Base-by-base conservation (phyloP, 2,329 filamentous ascomycete genomes). In the Harringtonia lauricola region DNA sequence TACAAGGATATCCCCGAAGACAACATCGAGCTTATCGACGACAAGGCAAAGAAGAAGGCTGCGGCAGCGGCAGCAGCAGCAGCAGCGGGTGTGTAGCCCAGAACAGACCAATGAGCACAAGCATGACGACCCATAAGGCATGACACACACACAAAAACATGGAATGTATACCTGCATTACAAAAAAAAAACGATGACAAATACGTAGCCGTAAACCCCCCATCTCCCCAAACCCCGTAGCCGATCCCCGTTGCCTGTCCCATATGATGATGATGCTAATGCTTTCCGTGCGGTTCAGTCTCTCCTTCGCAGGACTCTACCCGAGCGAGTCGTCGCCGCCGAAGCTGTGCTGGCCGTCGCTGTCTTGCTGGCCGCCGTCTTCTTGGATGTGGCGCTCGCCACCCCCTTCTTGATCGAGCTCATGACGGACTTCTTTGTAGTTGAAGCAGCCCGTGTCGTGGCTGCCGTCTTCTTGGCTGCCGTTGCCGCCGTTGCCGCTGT, bases 1-100 rank as follows among this genome's bases (percentile, higher is more conserved):
- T 94, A 95, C 64, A 83, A 83, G 62, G 78, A 88, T 51, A 84
- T 98, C 54, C 90, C 90, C 3, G 86, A 94, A 67, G 87, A 94
- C 59, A 95, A 98, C 65, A 83, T 96, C 54, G 90, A 96, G 66
- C 67, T 89, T 57, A 77, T 96, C 36, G 90, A 96, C 64, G 90
- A 95, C 61, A 95, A 95, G 78, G 88, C 87, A 71, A 92, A 92
- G 77, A 92, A 92, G 77, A 79, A 72, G 47, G 49, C 42, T 10
- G 44, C 49, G 1, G 55, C 55, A n/a, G 55, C 50, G 21, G 56
- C 54, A 3, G 51, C 46, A 6, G 42, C 31, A 22, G 42, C 40
- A 8, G 41, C 31, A 2, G 40, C 42, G 35, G 45, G 36, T 10
- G 28, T 10, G 6, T 15, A 13, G n/a, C 7, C 18, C 10, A 8